Evolutionary conservation across 2,329 filamentous ascomycete species (phyloP).

Genomic region (Ascosphaera aggregata): DNA sequence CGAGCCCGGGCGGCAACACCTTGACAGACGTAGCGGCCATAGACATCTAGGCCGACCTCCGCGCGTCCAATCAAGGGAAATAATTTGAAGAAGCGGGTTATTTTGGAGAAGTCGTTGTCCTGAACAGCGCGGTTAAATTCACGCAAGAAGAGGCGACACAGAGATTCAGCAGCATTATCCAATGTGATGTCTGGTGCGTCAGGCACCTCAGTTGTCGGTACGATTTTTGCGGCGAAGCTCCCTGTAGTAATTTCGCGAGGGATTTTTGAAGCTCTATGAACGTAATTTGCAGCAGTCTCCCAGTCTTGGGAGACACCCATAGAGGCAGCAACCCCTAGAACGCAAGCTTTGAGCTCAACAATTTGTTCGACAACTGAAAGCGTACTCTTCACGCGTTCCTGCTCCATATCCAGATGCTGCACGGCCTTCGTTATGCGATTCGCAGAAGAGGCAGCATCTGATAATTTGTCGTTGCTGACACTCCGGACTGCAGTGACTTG

Average conservation of each 20-base stretch:
- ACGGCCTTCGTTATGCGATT: slow-evolving; percentile 69
- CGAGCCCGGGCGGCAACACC: slow-evolving; percentile 73
- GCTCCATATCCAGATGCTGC: slow-evolving; percentile 70
- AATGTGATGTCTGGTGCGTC: slow-evolving; percentile 75
- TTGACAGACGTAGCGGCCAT: slow-evolving; percentile 87
- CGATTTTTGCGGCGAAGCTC: slow-evolving; percentile 72
- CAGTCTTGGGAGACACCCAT: slow-evolving; percentile 98
- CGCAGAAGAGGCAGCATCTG: slow-evolving; percentile 64
- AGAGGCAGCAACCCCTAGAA: slow-evolving; percentile 77
- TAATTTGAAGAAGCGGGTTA: slow-evolving; percentile 93
- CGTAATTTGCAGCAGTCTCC: slow-evolving; percentile 84
- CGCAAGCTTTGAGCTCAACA: slow-evolving; percentile 86
- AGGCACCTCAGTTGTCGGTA: slow-evolving; percentile 86
- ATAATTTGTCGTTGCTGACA: slow-evolving; percentile 79
- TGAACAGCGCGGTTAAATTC: slow-evolving; percentile 86
- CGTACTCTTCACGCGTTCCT: slow-evolving; percentile 74
- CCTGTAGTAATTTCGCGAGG: slow-evolving; percentile 61
- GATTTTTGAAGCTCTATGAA: slow-evolving; percentile 60
- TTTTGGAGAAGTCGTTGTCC: slow-evolving; percentile 67
- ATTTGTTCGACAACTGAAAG: slow-evolving; percentile 87
- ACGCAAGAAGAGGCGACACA: slow-evolving; percentile 73
- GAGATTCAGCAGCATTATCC: slow-evolving; percentile 63
- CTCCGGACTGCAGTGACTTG: slow-evolving; percentile 65
- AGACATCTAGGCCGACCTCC: slow-evolving; percentile 79
- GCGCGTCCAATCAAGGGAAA: slow-evolving; percentile 83